A percentile compares a stretch with the other conserved stretches of the same genome.
Evolutionary conservation across 129 eudicot genomes (phyloP).

Genomic region (Flaveria robusta): DNA sequence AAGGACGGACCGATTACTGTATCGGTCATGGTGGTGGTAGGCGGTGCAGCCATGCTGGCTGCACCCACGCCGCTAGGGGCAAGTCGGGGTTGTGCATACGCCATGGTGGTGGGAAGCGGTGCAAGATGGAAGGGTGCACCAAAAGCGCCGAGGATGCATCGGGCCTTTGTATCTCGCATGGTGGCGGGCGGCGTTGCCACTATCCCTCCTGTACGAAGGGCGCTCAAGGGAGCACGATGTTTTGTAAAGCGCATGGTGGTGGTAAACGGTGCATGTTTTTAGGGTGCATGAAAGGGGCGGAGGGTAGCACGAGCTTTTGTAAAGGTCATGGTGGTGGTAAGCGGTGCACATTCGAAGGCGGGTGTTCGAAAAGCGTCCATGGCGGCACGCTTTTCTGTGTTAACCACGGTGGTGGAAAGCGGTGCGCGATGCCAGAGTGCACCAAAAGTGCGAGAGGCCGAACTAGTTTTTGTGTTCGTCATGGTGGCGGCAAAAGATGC

Average conservation of each 20-base stretch:
- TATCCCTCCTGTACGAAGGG: conserved; percentile 64
- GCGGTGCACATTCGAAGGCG: conserved; percentile 74
- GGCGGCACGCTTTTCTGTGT: conserved; percentile 87
- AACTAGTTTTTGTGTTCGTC: conserved; percentile 79
- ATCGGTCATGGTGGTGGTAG: conserved; percentile 89
- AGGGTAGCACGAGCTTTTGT: conserved; percentile 82
- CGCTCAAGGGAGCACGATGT: conserved; percentile 92
- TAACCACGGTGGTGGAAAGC: conserved; percentile 88
- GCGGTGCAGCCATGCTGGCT: conserved; percentile 70
- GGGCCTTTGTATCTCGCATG: conserved; percentile 82
- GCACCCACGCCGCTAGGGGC: conserved; percentile 83
- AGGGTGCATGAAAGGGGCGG: conserved; percentile 90
- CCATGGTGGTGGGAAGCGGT: conserved; percentile 95
- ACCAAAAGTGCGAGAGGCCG: conserved; percentile 88
- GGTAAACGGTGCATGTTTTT: conserved; percentile 73
- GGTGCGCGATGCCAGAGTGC: conserved; percentile 69
- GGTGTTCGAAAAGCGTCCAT: conserved; percentile 83
- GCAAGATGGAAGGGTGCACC: conserved; percentile 59
- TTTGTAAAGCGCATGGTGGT: conserved; percentile 92
- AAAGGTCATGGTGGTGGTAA: conserved; percentile 99
- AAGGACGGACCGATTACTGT: conserved; percentile 81
- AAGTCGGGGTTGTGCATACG: conserved; percentile 84
- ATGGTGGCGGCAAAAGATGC: conserved; percentile 96
- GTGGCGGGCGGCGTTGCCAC: conserved; percentile 86
- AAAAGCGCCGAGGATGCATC: conserved; percentile 76